Base-by-base conservation (phyloP, 208 protist genomes). In the Acanthamoeba polyphaga region DNA sequence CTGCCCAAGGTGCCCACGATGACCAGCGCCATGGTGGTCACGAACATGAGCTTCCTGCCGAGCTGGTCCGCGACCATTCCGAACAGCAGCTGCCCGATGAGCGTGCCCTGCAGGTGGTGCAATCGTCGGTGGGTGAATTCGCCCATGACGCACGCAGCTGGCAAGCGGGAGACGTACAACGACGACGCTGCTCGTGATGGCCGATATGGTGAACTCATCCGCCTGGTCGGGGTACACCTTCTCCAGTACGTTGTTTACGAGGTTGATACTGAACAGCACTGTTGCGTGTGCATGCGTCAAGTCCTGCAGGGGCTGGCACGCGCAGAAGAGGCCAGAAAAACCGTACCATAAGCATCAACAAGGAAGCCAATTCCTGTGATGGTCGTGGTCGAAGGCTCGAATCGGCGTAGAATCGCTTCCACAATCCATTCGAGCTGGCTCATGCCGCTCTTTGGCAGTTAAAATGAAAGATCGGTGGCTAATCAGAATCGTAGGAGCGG, bases 11-110 rank as follows among this genome's bases (percentile, higher is more conserved):
- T 85, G 49, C 78, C 78, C 43, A 60, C 78, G 49, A 85, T 85
- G 27, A 85, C 96, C 64, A 97, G 66, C 2, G 58, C 64, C 12
- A 95, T 43, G 17, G 95, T 97, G 27, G 94, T 58, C 8, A 96
- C 93, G 76, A 96, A 97, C 5, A 95, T 62, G 19, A 88, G 46
- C 29, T 80, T 70, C 51, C 96, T 64, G 55, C 96, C 96, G 12
- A 95, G 66, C n/a, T 82, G 46, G 90, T 97, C 96, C 9, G 92
- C 96, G 13, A 97, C 29, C 53, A 96, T 78, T 15, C 96, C 96
- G 70, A 97, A 97, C 12, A 96, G n/a, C 19, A 97, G 51, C 92
- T 97, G 96, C 8, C 96, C 96, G 46, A 92, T 80, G 85, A 96
- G 74, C 12, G 95, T 96, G 43, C 95, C 95, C 78, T 85, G 72